These are phyloP conservation scores for Candida quercuum DNA, from an alignment of 805 yeast genomes.

Conservation along the genomic window DNA sequence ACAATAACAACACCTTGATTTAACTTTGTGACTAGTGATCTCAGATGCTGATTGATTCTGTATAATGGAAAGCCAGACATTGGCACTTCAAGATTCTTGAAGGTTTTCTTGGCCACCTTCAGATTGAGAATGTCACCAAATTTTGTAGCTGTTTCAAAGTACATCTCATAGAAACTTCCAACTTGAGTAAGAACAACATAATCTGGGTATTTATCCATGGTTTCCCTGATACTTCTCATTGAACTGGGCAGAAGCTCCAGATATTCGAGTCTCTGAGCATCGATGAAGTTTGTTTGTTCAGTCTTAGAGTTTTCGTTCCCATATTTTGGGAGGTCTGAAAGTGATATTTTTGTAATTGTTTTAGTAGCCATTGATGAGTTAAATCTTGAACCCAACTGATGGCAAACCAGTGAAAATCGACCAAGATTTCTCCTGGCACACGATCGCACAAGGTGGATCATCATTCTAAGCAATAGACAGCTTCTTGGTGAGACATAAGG, in stretches of 20 bases:
- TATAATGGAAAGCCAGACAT: conserved; percentile 90
- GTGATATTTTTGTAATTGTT: conserved; percentile 1
- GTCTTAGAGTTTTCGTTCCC: not conserved
- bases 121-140: conserved; percentile 69
- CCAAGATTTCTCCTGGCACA: no score
- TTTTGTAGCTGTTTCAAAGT: conserved; percentile 80
- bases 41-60: conserved; percentile 68
- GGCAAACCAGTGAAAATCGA: no score
- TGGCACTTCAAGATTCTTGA: conserved; percentile 43
- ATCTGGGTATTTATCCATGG: conserved; percentile 41
- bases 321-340: conserved; percentile 6
- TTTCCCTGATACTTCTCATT: conserved; percentile 29
- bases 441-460: no score
- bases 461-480: no score
- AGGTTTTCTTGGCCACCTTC: conserved; percentile 55
- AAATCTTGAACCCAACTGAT: no score
- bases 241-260: conserved; percentile 27
- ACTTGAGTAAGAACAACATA: conserved; percentile 72
- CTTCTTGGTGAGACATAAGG: no score
- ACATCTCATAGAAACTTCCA: conserved; percentile 83
- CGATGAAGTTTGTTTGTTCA: not conserved
- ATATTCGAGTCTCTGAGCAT: conserved; percentile 1
- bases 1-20: conserved; percentile 74
- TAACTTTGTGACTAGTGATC: conserved; percentile 63
- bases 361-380: no score